Evolutionary conservation across 2,329 filamentous ascomycete species (phyloP), one percentile per base, ranked within the genome.

Genomic region (Beauveria pseudobassiana): DNA sequence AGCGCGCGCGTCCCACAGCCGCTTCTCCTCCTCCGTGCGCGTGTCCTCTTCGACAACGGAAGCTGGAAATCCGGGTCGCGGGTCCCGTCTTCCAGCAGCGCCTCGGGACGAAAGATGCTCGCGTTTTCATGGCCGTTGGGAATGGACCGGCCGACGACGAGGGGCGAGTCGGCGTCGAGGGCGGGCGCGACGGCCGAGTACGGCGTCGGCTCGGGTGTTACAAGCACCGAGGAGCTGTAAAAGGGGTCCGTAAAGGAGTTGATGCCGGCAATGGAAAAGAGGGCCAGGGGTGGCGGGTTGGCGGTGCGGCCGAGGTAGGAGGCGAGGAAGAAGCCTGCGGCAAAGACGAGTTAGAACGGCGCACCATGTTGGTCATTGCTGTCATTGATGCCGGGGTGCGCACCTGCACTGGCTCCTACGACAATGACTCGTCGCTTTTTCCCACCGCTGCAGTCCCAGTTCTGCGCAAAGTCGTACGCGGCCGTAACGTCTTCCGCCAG

Each of bases 181-280:
- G 66, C 63, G 1, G 64, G 59, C 3, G 62, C 65, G 53, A 74
- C 65, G 14, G 69, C 66, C 1, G 65, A 61, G 28, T 69, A 66
- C 1, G 58, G 30, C 28, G 74, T 68, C 18, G 68, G 70, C 7
- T 71, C 67, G 0, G 70, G 66, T 1, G 67, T 66, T 24, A 71
- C 64, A 2, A 72, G 67, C 0, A 63, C 64, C 8, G 73, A 75
- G 1, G 72, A 75, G 63, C 68, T 70, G 67, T 73, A 76, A 66
- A 75, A 75, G 5, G 59, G 62, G 54, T 75, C 74, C 26, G 67
- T 69, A 60, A 75, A 74, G 9, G 73, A 74, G 52, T 70, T 67
- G 64, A 76, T 74, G 34, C 73, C 73, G 1, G 68, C 68, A 63
- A 74, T 72, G 62, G 70, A 72, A 34, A 76, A 65, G 26, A 76